Base-by-base conservation (phyloP, 1,284 basidiomycete species). In the Papiliotrema flavescens region DNA sequence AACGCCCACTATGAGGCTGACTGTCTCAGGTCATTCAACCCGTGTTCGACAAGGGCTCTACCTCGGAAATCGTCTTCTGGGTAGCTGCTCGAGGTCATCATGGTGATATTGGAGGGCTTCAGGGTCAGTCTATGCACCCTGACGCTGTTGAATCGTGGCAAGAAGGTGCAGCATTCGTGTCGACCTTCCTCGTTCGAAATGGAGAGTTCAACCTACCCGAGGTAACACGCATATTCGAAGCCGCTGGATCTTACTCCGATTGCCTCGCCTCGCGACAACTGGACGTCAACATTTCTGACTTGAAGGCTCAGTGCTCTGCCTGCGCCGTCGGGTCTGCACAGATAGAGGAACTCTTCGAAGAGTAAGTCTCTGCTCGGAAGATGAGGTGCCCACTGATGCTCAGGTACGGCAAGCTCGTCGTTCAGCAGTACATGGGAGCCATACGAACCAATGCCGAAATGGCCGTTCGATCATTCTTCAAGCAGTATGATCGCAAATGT, bases 391-490 rank as follows among this genome's bases (percentile, higher is more conserved):
- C 15, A 17, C 39, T 40, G 39, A 40, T 15, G 39, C n/a, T 5
- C 17, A 40, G 39, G 39, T 40, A 32, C 45, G 24, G 26, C 24
- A 47, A 55, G 44, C 43, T 34, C 9, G 48, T 51, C 35, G 54
- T 49, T 13, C 47, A 51, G 44, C 42, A 47, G 23, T 91, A 91
- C 76, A 92, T 92, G 89, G 82, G 82, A 57, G 84, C 89, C 70
- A 94, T 95, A 68, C 85, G 90, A 23, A 78, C 82, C 52, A 97
- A 96, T 66, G 93, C 93, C 44, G 94, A 95, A 71, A 80, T 78
- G 53, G 89, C 88, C 7, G 92, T 96, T 2, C 83, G 93, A 48
- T 86, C 85, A 60, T 81, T 96, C 36, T 80, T 97, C 41, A 54
- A 82, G 37, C 81, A 86, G 51, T 89, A 90, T 19, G 88, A 81